A percentile compares a stretch with the other conserved stretches of the same genome.
phyloP scores from a whole-genome alignment of 2,329 filamentous ascomycete species.

The Aspergillus piperis region DNA sequence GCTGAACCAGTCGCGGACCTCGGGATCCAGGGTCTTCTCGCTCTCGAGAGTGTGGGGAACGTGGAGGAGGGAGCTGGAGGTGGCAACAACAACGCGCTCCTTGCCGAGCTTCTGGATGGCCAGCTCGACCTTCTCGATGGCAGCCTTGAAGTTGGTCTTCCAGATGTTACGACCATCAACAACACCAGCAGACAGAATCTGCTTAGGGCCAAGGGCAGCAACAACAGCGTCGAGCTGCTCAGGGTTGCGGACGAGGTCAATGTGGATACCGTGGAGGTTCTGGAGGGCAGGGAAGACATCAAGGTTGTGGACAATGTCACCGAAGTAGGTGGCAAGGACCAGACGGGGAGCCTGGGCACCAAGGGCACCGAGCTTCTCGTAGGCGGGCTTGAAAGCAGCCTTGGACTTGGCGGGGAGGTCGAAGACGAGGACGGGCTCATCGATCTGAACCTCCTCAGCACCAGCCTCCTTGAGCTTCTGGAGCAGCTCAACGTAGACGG shows the following conservation, averaged over 20 bases:
- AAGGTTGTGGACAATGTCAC: slow-evolving; percentile 99
- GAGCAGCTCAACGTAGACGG: slow-evolving; percentile 91
- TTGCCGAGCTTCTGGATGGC: slow-evolving; percentile 95
- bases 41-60: slow-evolving; percentile 96
- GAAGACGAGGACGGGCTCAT: slow-evolving; percentile 95
- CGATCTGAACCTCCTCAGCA: slow-evolving; percentile 95
- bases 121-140: slow-evolving; percentile 85
- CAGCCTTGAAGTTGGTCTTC: slow-evolving; percentile 99
- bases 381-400: slow-evolving; percentile 96
- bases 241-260: slow-evolving; percentile 96
- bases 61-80: slow-evolving; percentile 96
- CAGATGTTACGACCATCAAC: slow-evolving; percentile 99
- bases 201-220: slow-evolving; percentile 79
- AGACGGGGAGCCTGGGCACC: slow-evolving; percentile 83
- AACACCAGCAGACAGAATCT: slow-evolving; percentile 90
- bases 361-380: slow-evolving; percentile 75
- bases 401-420: slow-evolving; percentile 88
- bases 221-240: slow-evolving; percentile 91
- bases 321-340: slow-evolving; percentile 95
- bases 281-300: slow-evolving; percentile 75
- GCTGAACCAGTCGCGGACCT: slow-evolving; percentile 97
- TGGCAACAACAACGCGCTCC: slow-evolving; percentile 95
- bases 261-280: slow-evolving; percentile 79
- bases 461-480: slow-evolving; percentile 92
- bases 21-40: slow-evolving; percentile 96